Conservation (phyloP, 2,329 filamentous ascomycete genomes). For the Ceratocystis cubensis region DNA sequence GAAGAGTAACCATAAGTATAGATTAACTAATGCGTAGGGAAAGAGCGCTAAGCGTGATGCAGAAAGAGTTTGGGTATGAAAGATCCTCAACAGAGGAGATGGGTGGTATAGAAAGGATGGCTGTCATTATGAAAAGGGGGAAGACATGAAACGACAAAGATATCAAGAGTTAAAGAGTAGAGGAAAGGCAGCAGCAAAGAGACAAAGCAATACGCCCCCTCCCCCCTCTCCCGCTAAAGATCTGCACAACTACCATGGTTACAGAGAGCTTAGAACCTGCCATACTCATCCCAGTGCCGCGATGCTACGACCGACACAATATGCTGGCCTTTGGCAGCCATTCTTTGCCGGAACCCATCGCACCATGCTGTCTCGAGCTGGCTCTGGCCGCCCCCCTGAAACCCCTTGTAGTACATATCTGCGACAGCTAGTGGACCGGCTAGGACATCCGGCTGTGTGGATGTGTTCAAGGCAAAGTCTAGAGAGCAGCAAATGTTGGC, state of each 20-base stretch:
- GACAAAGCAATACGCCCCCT: background rate
- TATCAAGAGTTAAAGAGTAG: background rate
- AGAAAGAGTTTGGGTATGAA: background rate
- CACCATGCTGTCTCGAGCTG: conserved; percentile 38
- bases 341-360: conserved; percentile 32
- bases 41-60: background rate
- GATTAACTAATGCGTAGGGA: background rate
- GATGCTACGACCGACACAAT: conserved; percentile 32
- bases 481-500: conserved; percentile 40
- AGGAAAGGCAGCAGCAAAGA: background rate
- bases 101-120: background rate
- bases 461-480: conserved; percentile 35
- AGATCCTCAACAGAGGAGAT: background rate
- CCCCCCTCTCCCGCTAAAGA: too few species aligned
- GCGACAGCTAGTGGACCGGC: conserved; percentile 34
- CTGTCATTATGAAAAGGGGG: background rate
- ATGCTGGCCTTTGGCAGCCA: conserved; percentile 33
- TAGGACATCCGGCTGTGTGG: conserved; percentile 37
- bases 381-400: conserved; percentile 31
- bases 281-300: conserved; percentile 28
- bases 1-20: background rate
- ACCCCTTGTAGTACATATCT: conserved; percentile 32
- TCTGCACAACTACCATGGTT: background rate
- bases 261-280: conserved; percentile 10
- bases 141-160: background rate